These are phyloP conservation scores for Acacia melanoxylon DNA, from an alignment of 306 rosid genomes.

Conservation along the genomic window DNA sequence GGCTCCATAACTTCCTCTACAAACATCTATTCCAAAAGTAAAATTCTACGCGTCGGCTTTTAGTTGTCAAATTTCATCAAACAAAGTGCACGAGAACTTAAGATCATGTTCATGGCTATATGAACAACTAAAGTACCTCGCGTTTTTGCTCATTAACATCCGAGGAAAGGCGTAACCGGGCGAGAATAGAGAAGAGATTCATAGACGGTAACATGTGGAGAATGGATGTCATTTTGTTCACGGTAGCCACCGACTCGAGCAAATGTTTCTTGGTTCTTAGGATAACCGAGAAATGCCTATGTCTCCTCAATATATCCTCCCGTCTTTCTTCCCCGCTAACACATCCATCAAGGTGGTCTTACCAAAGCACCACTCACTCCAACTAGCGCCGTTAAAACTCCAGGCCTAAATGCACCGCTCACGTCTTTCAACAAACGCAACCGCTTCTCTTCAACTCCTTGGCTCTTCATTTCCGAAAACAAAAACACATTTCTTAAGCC, in stretches of 20 bases:
- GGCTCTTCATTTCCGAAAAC: constrained; percentile 58
- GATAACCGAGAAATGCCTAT: constrained; percentile 63
- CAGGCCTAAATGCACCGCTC: constrained; percentile 63
- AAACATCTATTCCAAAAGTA: constrained; percentile 45
- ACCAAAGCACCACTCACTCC: constrained; percentile 83
- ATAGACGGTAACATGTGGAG: constrained; percentile 61
- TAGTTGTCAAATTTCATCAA: not conserved
- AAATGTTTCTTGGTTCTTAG: constrained; percentile 66
- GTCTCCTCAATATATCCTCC: constrained; percentile 57
- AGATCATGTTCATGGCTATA: not conserved
- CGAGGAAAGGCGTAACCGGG: constrained; percentile 68
- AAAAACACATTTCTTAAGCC: not conserved
- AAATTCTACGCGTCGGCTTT: constrained; percentile 2
- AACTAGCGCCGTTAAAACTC: constrained; percentile 63
- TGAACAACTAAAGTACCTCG: constrained; percentile 28
- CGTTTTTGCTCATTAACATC: constrained; percentile 42
- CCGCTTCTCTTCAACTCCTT: constrained; percentile 46
- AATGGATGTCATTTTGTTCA: constrained; percentile 74
- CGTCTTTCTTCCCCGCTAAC: constrained; percentile 69
- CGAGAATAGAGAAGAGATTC: constrained; percentile 65
- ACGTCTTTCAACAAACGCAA: constrained; percentile 59
- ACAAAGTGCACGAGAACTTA: not conserved
- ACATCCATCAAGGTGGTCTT: constrained; percentile 77
- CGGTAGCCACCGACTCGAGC: constrained; percentile 70
- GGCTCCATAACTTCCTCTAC: constrained; percentile 64